Conservation (phyloP, 805 yeast genomes). For the Nakazawaea wickerhamii region DNA sequence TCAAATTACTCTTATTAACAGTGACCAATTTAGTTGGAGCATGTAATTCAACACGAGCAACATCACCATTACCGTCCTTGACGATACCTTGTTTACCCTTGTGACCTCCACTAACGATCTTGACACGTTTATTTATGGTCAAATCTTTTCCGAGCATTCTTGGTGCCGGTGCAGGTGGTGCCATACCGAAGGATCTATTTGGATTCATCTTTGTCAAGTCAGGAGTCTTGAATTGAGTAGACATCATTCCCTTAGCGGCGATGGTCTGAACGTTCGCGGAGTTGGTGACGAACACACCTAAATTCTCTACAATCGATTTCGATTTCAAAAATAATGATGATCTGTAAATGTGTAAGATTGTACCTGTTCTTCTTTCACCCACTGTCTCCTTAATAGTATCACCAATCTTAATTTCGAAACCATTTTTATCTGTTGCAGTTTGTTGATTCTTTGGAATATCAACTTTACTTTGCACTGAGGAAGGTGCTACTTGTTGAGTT, state of each 20-base stretch:
- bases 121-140: slow-evolving; percentile 76
- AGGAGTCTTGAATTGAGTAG: slow-evolving; percentile 44
- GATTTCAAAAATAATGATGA: slow-evolving; percentile 75
- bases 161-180: slow-evolving; percentile 57
- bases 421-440: slow-evolving; percentile 80
- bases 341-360: slow-evolving; percentile 79
- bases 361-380: slow-evolving; percentile 87
- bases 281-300: slow-evolving; percentile 85
- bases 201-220: slow-evolving; percentile 91
- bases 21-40: slow-evolving; percentile 86
- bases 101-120: slow-evolving; percentile 85
- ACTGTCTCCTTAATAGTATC: slow-evolving; percentile 84
- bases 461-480: slow-evolving; percentile 77
- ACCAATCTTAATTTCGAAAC: slow-evolving; percentile 81
- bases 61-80: slow-evolving; percentile 86
- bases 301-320: slow-evolving; percentile 72
- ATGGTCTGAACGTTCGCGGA: slow-evolving; percentile 75
- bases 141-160: slow-evolving; percentile 71
- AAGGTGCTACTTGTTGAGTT: slow-evolving; percentile 62
- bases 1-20: slow-evolving; percentile 71
- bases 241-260: slow-evolving; percentile 73
- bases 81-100: slow-evolving; percentile 94
- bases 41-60: slow-evolving; percentile 90
- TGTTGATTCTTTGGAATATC: slow-evolving; percentile 60
- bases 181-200: slow-evolving; percentile 38